Conservation (phyloP, 2,329 filamentous ascomycete species). For the Phaeoacremonium minimum region DNA sequence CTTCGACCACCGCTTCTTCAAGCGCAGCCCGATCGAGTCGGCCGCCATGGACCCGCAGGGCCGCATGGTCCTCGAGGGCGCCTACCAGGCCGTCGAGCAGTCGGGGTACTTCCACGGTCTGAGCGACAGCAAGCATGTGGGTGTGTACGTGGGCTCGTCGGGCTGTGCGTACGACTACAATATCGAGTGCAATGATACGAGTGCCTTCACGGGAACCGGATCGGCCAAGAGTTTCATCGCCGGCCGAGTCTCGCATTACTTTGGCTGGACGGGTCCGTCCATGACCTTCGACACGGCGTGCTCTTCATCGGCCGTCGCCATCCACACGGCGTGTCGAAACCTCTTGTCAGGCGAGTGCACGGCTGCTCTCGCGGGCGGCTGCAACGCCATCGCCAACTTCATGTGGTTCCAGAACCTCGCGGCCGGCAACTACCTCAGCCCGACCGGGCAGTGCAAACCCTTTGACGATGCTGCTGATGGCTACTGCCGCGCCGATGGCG, state of each 20-base stretch:
- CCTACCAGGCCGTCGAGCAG: slow-evolving; percentile 32
- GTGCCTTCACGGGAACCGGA: slow-evolving; percentile 25
- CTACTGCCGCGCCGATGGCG: slow-evolving; percentile 48
- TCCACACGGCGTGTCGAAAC: slow-evolving; percentile 28
- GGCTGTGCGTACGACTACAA: slow-evolving; percentile 34
- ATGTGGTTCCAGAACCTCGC: slow-evolving; percentile 15
- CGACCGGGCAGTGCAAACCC: slow-evolving; percentile 24
- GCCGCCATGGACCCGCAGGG: slow-evolving; percentile 34
- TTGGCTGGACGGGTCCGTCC: slow-evolving; percentile 27
- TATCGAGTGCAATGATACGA: slow-evolving; percentile 25
- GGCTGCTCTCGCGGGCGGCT: slow-evolving; percentile 24
- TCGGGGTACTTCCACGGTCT: slow-evolving; percentile 13
- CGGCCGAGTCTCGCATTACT: slow-evolving; percentile 25
- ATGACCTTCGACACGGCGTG: slow-evolving; percentile 29
- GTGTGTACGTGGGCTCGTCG: slow-evolving; percentile 29
- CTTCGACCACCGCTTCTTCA: slow-evolving; percentile 37
- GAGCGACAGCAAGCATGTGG: slow-evolving; percentile 16
- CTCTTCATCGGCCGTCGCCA: slow-evolving; percentile 28
- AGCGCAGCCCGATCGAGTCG: slow-evolving; percentile 27
- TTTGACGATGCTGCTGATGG: slow-evolving; percentile 34
- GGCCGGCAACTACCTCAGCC: slow-evolving; percentile 23
- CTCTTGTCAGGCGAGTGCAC: slow-evolving; percentile 21
- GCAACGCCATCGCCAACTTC: slow-evolving; percentile 21
- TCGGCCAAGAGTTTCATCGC: slow-evolving; percentile 19
- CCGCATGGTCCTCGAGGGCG: slow-evolving; percentile 28